Percentiles rank a stretch among this genome's conserved stretches.
phyloP scores from a whole-genome alignment of 345 rosid genomes.

The Aquilaria sinensis region DNA sequence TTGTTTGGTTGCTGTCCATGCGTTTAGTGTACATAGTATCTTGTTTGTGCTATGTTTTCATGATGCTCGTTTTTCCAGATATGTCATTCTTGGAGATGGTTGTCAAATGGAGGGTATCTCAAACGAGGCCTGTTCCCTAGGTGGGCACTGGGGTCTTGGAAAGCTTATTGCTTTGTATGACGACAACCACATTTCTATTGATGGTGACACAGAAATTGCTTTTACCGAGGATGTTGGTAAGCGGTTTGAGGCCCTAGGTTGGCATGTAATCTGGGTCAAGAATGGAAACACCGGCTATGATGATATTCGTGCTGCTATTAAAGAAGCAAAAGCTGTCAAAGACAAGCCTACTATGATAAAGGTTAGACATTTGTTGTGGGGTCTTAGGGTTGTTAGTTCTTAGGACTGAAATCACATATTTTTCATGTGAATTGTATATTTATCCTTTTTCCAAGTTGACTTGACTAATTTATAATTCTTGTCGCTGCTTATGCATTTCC shows the following conservation, averaged over 20 bases:
- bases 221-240: slow-evolving; percentile 80
- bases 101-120: slow-evolving; percentile 98
- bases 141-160: slow-evolving; percentile 99
- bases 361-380: slow-evolving; percentile 26
- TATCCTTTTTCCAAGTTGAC: neutral
- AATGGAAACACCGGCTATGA: slow-evolving; percentile 97
- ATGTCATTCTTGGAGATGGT: slow-evolving; percentile 84
- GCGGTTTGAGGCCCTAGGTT: slow-evolving; percentile 97
- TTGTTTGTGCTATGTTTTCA: neutral
- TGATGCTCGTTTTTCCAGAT: slow-evolving; percentile 35
- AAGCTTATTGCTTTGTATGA: slow-evolving; percentile 97
- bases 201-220: slow-evolving; percentile 96
- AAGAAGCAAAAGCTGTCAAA: slow-evolving; percentile 70
- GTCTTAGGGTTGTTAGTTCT: neutral
- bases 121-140: slow-evolving; percentile 90
- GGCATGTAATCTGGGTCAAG: slow-evolving; percentile 99
- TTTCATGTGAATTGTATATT: neutral
- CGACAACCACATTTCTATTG: slow-evolving; percentile 98
- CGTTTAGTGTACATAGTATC: no score
- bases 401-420: neutral
- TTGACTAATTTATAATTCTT: neutral
- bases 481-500: neutral
- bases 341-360: slow-evolving; percentile 82
- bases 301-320: slow-evolving; percentile 69
- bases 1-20: neutral